Conservation (phyloP, 805 yeast species). For the Vanderwaltozyma verrucispora region DNA sequence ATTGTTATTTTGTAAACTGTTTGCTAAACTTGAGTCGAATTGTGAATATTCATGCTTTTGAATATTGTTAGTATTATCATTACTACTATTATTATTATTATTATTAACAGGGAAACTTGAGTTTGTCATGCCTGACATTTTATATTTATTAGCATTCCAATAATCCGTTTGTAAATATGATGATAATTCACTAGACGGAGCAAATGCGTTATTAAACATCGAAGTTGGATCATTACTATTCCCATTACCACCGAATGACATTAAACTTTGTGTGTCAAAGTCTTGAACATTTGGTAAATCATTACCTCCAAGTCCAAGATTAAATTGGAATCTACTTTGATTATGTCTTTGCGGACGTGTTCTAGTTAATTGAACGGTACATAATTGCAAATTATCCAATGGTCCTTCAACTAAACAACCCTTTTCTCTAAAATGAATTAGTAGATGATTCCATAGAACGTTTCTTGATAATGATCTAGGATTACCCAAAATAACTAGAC, state of each 20-base stretch:
- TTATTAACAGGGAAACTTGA: background rate
- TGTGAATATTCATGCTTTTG: conserved; percentile 3
- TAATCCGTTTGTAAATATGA: conserved; percentile 16
- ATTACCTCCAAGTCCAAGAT: conserved; percentile 9
- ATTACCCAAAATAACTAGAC: conserved; percentile 72
- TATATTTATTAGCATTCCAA: conserved; percentile 13
- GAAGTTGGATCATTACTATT: conserved; percentile 3
- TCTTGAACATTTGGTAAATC: conserved; percentile 16
- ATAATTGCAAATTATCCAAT: conserved; percentile 64
- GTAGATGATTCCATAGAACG: conserved; percentile 65
- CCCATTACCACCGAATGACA: conserved; percentile 23
- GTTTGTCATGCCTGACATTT: background rate
- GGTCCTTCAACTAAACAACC: conserved; percentile 90
- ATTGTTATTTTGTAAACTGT: conserved; percentile 11
- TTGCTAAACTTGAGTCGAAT: conserved; percentile 16
- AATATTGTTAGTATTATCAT: conserved; percentile 4
- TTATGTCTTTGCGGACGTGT: conserved; percentile 17
- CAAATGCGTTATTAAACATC: conserved; percentile 11
- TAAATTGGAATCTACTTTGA: conserved; percentile 13
- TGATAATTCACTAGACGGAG: conserved; percentile 15
- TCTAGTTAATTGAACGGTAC: conserved; percentile 45
- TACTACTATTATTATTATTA: conserved; percentile 4
- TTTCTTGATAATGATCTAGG: conserved; percentile 66
- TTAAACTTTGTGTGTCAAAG: conserved; percentile 27
- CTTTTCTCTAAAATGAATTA: conserved; percentile 68